Percentiles rank a stretch among this genome's conserved stretches.
phyloP scores from a whole-genome alignment of 1,284 basidiomycete genomes.

The Tilletia walkeri region DNA sequence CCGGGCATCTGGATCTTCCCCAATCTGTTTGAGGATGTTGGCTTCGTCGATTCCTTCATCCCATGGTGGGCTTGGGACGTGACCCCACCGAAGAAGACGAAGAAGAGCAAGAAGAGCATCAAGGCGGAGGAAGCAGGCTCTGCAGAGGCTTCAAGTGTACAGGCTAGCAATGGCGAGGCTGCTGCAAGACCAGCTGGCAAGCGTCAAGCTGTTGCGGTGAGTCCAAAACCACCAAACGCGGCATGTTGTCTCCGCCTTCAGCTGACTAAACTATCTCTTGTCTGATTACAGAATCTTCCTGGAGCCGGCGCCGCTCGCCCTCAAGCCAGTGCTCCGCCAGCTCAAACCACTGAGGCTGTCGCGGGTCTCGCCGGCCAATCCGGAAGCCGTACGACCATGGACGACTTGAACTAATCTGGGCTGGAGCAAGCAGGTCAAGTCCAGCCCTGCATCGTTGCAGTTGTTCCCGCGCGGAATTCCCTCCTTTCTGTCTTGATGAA shows the following conservation, averaged over 20 bases:
- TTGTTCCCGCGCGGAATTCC: no score
- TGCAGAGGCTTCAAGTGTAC: not conserved
- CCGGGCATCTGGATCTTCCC: constrained; percentile 99
- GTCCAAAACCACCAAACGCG: not conserved
- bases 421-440: no score
- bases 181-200: not conserved
- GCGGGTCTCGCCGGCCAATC: not conserved
- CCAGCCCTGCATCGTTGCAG: no score
- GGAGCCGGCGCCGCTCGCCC: not conserved
- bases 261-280: not conserved
- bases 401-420: constrained; percentile 6
- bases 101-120: constrained; percentile 54
- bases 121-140: constrained; percentile 1
- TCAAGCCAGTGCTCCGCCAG: not conserved
- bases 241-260: not conserved
- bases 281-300: constrained; percentile 3
- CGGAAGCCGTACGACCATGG: not conserved
- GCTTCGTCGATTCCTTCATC: constrained; percentile 97
- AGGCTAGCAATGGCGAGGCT: constrained; percentile 1
- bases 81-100: constrained; percentile 67
- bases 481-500: no score
- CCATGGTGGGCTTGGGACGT: constrained; percentile 97
- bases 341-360: not conserved
- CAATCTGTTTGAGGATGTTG: constrained; percentile 95
- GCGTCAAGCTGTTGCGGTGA: not conserved